Percentiles rank a stretch among this genome's conserved stretches.
phyloP scores from a whole-genome alignment of 257 asterid genomes.

The Asclepias syriaca region DNA sequence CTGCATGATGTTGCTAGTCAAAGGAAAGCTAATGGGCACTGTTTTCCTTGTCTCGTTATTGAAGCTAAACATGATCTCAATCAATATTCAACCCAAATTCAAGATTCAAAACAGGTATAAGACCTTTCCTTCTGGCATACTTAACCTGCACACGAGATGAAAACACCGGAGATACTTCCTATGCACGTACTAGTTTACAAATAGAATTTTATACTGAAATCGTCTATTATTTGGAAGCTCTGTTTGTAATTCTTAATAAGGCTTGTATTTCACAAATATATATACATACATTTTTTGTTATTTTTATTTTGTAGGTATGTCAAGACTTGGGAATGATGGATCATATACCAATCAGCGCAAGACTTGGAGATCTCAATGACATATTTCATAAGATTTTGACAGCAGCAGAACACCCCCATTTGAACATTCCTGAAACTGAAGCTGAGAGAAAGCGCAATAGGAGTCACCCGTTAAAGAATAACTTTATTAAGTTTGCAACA shows the following conservation, averaged over 20 bases:
- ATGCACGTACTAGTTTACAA: too few relatives aligned
- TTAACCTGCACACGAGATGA: background rate
- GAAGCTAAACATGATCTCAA: slow-evolving; percentile 93
- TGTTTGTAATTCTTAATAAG: background rate
- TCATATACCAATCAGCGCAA: slow-evolving; percentile 89
- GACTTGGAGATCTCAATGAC: slow-evolving; percentile 82
- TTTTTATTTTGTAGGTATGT: slow-evolving; percentile 53
- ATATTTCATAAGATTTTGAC: slow-evolving; percentile 64
- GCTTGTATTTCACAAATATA: background rate
- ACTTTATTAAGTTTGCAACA: slow-evolving; percentile 70
- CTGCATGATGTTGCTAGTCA: slow-evolving; percentile 87
- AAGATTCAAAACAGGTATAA: slow-evolving; percentile 86
- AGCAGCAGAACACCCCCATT: slow-evolving; percentile 94
- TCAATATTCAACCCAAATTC: slow-evolving; percentile 73
- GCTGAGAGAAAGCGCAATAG: slow-evolving; percentile 90
- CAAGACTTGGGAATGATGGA: slow-evolving; percentile 97
- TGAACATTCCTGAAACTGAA: slow-evolving; percentile 93
- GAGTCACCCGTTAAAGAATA: slow-evolving; percentile 59
- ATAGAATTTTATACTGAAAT: too few relatives aligned
- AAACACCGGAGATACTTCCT: too few relatives aligned
- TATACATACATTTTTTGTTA: too few relatives aligned
- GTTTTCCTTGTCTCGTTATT: slow-evolving; percentile 89
- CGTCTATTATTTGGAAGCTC: background rate
- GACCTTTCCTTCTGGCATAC: background rate
- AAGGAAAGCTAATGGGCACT: slow-evolving; percentile 84